These are phyloP conservation scores for Candida sanyaensis DNA, from an alignment of 1,139 yeast genomes.

Conservation along the genomic window DNA sequence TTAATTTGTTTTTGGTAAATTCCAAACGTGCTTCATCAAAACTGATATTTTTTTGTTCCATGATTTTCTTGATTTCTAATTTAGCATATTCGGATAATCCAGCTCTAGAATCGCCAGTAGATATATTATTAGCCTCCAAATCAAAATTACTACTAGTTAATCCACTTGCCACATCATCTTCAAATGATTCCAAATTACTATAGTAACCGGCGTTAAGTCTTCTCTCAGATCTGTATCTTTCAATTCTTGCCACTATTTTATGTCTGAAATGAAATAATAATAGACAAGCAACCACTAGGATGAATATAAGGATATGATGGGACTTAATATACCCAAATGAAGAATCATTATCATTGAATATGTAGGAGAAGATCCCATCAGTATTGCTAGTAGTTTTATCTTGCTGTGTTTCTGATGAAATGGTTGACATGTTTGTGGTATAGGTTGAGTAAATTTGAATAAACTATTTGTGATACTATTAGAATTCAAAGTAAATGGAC, in stretches of 20 bases:
- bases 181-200: slow-evolving; percentile 39
- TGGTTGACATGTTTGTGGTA: not conserved
- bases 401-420: not conserved
- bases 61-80: slow-evolving; percentile 50
- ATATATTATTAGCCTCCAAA: slow-evolving; percentile 43
- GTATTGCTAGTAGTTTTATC: not conserved
- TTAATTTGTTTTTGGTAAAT: slow-evolving; percentile 49
- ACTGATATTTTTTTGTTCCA: slow-evolving; percentile 48
- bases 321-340: slow-evolving; percentile 2
- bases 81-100: slow-evolving; percentile 65
- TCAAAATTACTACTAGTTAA: slow-evolving; percentile 62
- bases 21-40: slow-evolving; percentile 73
- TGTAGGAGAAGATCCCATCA: not conserved
- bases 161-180: slow-evolving; percentile 66
- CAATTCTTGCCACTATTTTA: slow-evolving; percentile 24
- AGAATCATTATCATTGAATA: not conserved
- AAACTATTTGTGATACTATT: too few relatives aligned
- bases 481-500: too few relatives aligned
- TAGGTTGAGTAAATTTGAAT: too few relatives aligned
- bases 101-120: slow-evolving; percentile 50
- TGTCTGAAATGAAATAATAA: slow-evolving; percentile 26
- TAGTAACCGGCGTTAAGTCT: slow-evolving; percentile 20
- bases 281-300: not conserved
- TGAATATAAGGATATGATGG: slow-evolving; percentile 6
- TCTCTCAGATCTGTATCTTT: slow-evolving; percentile 25